Evolutionary conservation across 108 stramenopile species (phyloP), one percentile per base, ranked within the genome.

Genomic region (Cyclotella distinguenda): DNA sequence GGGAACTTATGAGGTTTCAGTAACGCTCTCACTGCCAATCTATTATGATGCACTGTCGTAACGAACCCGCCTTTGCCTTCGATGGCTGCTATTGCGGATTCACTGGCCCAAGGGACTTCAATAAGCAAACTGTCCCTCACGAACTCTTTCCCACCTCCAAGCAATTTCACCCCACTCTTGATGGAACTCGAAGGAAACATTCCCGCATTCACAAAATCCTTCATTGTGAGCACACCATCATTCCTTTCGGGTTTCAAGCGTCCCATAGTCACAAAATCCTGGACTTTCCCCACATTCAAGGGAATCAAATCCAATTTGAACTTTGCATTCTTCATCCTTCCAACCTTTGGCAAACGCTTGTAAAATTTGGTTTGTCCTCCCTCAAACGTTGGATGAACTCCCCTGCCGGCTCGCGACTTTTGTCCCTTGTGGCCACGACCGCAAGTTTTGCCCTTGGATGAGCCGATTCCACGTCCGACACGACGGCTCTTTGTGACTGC

Each of bases 341-440:
- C 99, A 3, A 91, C 86, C 80, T 99, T 99, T 55, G 99, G 99
- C 25, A 98, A 34, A 11, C 85, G 77, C 56, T 95, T 89, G 84
- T 91, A 89, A 30, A 99, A 78, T 44, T 94, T 95, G 28, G 99
- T 99, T 72, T 99, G 99, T 1, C 99, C 99, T 49, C 99, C 99
- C 77, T 99, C 99, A 66, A 99, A 99, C 19, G 66, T 64, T 16
- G 87, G 75, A 6, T 82, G 81, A 28, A 90, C 83, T n/a, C 90
- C 92, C 35, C 88, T 83, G 16, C 97, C 96, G 13, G 82, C 51
- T 28, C 98, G 79, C 6, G 96, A 79, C 77, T 95, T 94, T 65
- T 95, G 92, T 16, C 99, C 97, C 75, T 99, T 98, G 74, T 98
- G 97, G 6, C 99, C 99, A 10, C 89, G 72, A 9, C 97, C 97